These are phyloP conservation scores for Endocalyx cinctus DNA, from an alignment of 2,329 filamentous ascomycete species.

Conservation along the genomic window DNA sequence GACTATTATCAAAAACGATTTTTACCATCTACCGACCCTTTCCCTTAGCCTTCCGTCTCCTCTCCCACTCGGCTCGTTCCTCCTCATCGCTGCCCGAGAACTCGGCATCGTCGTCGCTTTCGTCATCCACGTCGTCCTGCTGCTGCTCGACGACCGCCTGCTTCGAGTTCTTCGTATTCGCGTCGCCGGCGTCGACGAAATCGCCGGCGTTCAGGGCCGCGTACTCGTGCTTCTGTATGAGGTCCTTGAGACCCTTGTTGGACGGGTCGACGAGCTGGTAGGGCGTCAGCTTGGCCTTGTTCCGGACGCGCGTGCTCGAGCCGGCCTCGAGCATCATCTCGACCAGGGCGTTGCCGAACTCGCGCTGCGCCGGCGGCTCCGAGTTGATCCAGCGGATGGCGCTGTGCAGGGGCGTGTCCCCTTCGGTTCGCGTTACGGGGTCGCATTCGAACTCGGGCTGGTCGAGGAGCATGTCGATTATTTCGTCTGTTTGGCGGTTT, in stretches of 20 bases:
- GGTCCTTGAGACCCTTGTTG: conserved; percentile 56
- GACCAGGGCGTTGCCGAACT: conserved; percentile 62
- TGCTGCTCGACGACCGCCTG: conserved; percentile 5
- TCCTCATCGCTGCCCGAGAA: conserved; percentile 62
- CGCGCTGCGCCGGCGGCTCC: conserved; percentile 58
- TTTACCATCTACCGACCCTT: conserved; percentile 18
- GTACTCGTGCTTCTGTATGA: conserved; percentile 70
- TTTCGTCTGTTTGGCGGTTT: conserved; percentile 54
- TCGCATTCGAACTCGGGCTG: conserved; percentile 84
- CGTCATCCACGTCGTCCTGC: conserved; percentile 27
- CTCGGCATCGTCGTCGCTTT: conserved; percentile 52
- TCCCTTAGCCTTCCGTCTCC: conserved; percentile 33
- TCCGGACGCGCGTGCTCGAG: conserved; percentile 51
- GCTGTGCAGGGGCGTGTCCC: conserved; percentile 75
- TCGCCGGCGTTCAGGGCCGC: conserved; percentile 54
- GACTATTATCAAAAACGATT: neutral
- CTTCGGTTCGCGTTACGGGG: conserved; percentile 64
- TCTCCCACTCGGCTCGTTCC: conserved; percentile 58
- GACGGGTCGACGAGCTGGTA: conserved; percentile 68
- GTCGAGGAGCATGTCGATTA: conserved; percentile 78
- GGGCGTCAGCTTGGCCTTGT: conserved; percentile 70
- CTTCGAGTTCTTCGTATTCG: conserved; percentile 13
- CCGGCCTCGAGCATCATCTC: conserved; percentile 82
- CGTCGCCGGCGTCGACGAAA: conserved; percentile 40
- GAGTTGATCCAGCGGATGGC: conserved; percentile 73